Conservation (phyloP, 177 flowering plant species). For the Vitis hybrid region DNA sequence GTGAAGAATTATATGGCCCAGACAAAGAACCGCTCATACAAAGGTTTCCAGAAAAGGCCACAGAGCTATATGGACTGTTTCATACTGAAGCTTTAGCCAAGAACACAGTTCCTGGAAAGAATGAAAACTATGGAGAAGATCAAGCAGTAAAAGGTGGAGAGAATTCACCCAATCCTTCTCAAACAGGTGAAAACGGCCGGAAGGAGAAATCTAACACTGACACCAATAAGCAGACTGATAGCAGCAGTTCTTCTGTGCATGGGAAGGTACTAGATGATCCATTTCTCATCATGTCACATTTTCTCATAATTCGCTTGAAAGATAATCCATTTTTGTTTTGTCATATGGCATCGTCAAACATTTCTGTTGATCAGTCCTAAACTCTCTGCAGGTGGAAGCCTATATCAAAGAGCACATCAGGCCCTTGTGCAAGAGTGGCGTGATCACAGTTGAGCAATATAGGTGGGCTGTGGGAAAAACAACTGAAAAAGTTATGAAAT, state of each 20-base stretch:
- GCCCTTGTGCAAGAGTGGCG: constrained; percentile 93
- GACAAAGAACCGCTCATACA: constrained; percentile 58
- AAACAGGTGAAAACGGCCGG: constrained; percentile 27
- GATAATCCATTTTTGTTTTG: not conserved
- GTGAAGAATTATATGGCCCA: constrained; percentile 86
- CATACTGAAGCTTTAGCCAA: constrained; percentile 18
- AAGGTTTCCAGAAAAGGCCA: constrained; percentile 30
- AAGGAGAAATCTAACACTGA: constrained; percentile 24
- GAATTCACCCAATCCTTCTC: constrained; percentile 27
- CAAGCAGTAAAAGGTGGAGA: constrained; percentile 25
- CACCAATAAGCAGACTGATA: constrained; percentile 33
- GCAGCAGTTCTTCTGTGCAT: constrained; percentile 33
- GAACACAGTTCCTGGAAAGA: constrained; percentile 12
- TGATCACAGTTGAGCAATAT: constrained; percentile 81
- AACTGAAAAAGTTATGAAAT: constrained; percentile 93
- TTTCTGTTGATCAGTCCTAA: constrained; percentile 3
- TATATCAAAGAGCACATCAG: constrained; percentile 93
- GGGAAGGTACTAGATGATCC: constrained; percentile 52
- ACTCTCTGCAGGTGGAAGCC: constrained; percentile 72
- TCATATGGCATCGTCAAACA: not conserved
- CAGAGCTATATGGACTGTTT: constrained; percentile 16
- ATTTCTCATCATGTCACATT: not conserved
- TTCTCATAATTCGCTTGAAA: not conserved
- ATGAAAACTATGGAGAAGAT: constrained; percentile 14
- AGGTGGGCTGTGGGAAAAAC: constrained; percentile 89